A percentile compares a stretch with the other conserved stretches of the same genome.
Conservation (phyloP, 495 filamentous ascomycete species). For the Hypoxylon cercidicola region DNA sequence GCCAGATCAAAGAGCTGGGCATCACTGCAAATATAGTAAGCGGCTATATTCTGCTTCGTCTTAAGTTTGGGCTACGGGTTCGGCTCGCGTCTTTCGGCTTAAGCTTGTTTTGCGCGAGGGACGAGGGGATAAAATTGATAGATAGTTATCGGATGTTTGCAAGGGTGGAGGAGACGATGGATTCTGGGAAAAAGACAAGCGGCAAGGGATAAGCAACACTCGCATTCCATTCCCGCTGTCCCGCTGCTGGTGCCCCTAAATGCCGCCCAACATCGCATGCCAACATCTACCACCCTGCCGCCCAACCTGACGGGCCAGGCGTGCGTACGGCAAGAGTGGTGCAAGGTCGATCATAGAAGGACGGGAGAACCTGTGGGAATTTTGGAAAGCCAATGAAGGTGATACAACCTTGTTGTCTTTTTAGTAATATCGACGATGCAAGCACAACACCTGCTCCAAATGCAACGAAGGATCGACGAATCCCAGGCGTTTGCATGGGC, state of each 20-base stretch:
- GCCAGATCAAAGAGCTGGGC: no score
- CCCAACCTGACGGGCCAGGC: conserved; percentile 26
- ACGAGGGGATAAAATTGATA: no score
- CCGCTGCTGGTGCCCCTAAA: no score
- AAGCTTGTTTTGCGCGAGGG: no score
- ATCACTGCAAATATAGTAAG: no score
- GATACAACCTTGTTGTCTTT: conserved; percentile 3
- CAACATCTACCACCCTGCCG: conserved; percentile 20
- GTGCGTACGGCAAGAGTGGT: no score
- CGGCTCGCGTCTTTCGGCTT: conserved; percentile 21
- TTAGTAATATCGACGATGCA: conserved; percentile 21
- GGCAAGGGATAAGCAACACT: background rate
- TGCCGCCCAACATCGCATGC: conserved; percentile 5
- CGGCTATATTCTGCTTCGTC: no score
- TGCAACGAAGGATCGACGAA: conserved; percentile 6
- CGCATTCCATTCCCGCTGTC: background rate
- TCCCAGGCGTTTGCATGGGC: conserved; percentile 5
- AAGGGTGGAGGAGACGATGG: conserved; percentile 1
- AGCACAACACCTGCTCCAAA: conserved; percentile 7
- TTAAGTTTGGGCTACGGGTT: background rate
- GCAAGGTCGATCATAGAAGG: conserved; percentile 9
- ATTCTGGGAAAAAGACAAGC: conserved; percentile 3
- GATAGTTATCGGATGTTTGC: conserved; percentile 1
- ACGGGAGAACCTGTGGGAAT: conserved; percentile 12
- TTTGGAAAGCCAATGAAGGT: conserved; percentile 12